Evolutionary conservation across 2,329 filamentous ascomycete genomes (phyloP).

Genomic region (Hymenoscyphus repandus): DNA sequence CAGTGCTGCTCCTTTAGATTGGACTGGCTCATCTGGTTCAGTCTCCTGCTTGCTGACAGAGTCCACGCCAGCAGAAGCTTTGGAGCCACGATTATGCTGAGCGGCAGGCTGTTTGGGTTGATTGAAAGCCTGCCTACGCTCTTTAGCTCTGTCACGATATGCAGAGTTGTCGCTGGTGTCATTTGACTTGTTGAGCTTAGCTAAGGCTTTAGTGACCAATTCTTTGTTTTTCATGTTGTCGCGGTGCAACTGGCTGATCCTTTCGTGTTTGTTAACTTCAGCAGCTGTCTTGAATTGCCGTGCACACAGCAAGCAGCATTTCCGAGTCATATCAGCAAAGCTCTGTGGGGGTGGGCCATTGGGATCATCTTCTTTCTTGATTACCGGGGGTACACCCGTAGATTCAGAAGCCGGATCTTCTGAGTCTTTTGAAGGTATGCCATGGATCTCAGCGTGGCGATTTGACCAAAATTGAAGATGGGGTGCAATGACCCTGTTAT

Average conservation of each 20-base stretch:
- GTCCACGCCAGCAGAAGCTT: slow-evolving; percentile 22
- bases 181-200: slow-evolving; percentile 33
- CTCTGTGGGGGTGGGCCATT: slow-evolving; percentile 43
- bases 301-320: slow-evolving; percentile 58
- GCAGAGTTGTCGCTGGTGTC: slow-evolving; percentile 19
- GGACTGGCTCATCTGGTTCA: slow-evolving; percentile 34
- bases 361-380: slow-evolving; percentile 16
- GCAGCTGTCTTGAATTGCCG: slow-evolving; percentile 49
- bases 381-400: slow-evolving; percentile 7
- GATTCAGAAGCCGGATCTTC: slow-evolving; percentile 27
- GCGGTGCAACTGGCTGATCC: slow-evolving; percentile 51
- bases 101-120: slow-evolving; percentile 50
- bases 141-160: slow-evolving; percentile 58
- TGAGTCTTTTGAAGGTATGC: slow-evolving; percentile 38
- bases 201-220: slow-evolving; percentile 35
- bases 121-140: slow-evolving; percentile 57
- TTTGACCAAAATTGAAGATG: slow-evolving; percentile 69
- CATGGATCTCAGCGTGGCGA: slow-evolving; percentile 62
- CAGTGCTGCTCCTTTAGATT: slow-evolving; percentile 61
- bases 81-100: slow-evolving; percentile 32
- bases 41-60: slow-evolving; percentile 28
- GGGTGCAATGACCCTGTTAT: slow-evolving; percentile 49
- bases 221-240: slow-evolving; percentile 48
- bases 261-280: slow-evolving; percentile 55
- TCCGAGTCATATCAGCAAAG: slow-evolving; percentile 52